Evolutionary conservation across 2,329 filamentous ascomycete genomes (phyloP).

Genomic region (Penicillium frequentans): DNA sequence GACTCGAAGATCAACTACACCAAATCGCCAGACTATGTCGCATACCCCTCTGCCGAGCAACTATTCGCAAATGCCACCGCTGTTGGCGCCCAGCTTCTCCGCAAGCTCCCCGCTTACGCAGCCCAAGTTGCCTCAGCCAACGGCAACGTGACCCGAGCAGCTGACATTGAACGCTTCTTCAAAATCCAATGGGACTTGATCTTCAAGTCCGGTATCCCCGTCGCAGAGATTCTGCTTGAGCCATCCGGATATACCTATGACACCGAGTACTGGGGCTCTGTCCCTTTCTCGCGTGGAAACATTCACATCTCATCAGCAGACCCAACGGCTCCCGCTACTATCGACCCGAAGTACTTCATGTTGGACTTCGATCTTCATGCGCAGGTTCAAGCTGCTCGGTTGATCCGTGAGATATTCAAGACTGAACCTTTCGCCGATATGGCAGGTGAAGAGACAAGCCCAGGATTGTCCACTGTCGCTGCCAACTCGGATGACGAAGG

Average conservation of each 20-base stretch:
- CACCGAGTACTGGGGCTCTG: conserved; percentile 26
- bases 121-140: conserved; percentile 18
- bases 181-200: conserved; percentile 30
- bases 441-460: conserved; percentile 18
- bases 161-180: conserved; percentile 24
- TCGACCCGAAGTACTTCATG: conserved; percentile 35
- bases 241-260: conserved; percentile 17
- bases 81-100: conserved; percentile 15
- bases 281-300: conserved; percentile 34
- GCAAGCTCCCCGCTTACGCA: conserved; percentile 24
- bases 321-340: conserved; percentile 19
- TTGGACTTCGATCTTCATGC: conserved; percentile 27
- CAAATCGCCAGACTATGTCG: conserved; percentile 15
- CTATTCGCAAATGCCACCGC: conserved; percentile 23
- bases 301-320: conserved; percentile 29
- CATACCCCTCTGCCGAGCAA: conserved; percentile 22
- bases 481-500: conserved; percentile 19
- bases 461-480: conserved; percentile 21
- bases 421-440: conserved; percentile 18
- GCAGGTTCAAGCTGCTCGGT: conserved; percentile 22
- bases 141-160: conserved; percentile 14
- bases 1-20: conserved; percentile 12
- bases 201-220: conserved; percentile 25
- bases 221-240: conserved; percentile 28
- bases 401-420: conserved; percentile 22